Evolutionary conservation across 116 monocot genomes (phyloP), one percentile per base, ranked within the genome.

Genomic region (Dioscorea cayenensis): DNA sequence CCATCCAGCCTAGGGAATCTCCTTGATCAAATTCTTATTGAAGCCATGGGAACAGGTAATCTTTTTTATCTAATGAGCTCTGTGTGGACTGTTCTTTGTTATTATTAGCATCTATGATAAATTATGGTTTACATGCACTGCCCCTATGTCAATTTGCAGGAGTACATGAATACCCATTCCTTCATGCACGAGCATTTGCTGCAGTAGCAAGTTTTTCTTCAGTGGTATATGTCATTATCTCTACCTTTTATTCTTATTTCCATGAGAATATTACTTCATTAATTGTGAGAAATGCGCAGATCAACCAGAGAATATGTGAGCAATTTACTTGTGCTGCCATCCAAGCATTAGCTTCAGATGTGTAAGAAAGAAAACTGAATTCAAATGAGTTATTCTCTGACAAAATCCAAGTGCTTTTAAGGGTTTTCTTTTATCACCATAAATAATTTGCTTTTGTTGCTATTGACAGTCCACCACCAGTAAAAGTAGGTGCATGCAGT

Each of bases 401-500:
- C 71, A 32, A 67, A 51, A 65, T 21, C 29, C 74, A 71, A 72
- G 36, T 68, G 64, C 63, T 65, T 28, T 36, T 21, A 48, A 14
- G 60, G 48, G 25, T 69, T 8, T 70, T 68, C 43, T 32, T 32
- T 32, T 32, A 32, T 32, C 3, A 32, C 2, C 4, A 32, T 32
- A 32, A 32, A 32, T 32, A 32, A 32, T 32, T 32, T 32, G 32
- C 32, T 32, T 32, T 32, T 32, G 32, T 32, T 32, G 32, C 32
- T 65, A 28, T 78, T 74, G 59, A 60, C 81, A 99, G 99, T 14
- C 82, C 89, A 19, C 72, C 87, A 63, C 91, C 94, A 63, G 94
- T 94, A 29, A 99, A 99, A 87, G 87, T 94, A 36, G 99, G 94
- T 71, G 99, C 94, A 79, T 99, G 99, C 75, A 86, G 71, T 60